Conservation (phyloP, 495 filamentous ascomycete species). For the Mytilinidion resinicola region DNA sequence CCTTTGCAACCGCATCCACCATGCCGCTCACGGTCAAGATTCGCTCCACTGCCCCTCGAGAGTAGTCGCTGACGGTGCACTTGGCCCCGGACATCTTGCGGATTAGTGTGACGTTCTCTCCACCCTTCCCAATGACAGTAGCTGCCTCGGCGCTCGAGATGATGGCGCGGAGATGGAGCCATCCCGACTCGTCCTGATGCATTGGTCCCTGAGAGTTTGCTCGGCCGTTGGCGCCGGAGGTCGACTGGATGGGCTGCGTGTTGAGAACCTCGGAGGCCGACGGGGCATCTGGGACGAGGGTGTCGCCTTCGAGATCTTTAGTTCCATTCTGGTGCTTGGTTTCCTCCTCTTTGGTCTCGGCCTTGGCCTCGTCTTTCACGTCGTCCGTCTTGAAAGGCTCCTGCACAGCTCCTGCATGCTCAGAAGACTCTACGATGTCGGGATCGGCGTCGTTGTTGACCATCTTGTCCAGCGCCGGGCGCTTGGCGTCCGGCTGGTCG, state of each 20-base stretch:
- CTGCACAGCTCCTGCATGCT: conserved; percentile 41
- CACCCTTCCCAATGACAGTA: conserved; percentile 96
- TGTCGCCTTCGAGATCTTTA: conserved; percentile 53
- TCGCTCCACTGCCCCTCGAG: conserved; percentile 90
- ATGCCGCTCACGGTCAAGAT: conserved; percentile 93
- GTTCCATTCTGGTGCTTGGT: conserved; percentile 39
- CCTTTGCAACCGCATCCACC: conserved; percentile 95
- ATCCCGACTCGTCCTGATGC: conserved; percentile 79
- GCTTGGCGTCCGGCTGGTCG: conserved; percentile 95
- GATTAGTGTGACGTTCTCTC: conserved; percentile 95
- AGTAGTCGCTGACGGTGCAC: conserved; percentile 97
- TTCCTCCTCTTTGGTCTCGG: conserved; percentile 32
- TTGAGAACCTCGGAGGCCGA: conserved; percentile 44
- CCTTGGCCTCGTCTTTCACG: conserved; percentile 8
- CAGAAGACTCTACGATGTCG: conserved; percentile 40
- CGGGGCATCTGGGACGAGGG: conserved; percentile 68
- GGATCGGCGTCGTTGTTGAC: conserved; percentile 49
- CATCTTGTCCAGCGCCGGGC: conserved; percentile 90
- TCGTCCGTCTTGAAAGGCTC: conserved; percentile 6
- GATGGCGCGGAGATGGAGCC: conserved; percentile 94
- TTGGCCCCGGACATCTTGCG: conserved; percentile 87
- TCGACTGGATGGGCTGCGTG: conserved; percentile 62
- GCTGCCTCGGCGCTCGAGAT: conserved; percentile 96
- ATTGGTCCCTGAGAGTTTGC: conserved; percentile 46
- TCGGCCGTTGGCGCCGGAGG: conserved; percentile 51